phyloP scores from a whole-genome alignment of 495 filamentous ascomycete genomes.

The Trichodelitschia bisporula region DNA sequence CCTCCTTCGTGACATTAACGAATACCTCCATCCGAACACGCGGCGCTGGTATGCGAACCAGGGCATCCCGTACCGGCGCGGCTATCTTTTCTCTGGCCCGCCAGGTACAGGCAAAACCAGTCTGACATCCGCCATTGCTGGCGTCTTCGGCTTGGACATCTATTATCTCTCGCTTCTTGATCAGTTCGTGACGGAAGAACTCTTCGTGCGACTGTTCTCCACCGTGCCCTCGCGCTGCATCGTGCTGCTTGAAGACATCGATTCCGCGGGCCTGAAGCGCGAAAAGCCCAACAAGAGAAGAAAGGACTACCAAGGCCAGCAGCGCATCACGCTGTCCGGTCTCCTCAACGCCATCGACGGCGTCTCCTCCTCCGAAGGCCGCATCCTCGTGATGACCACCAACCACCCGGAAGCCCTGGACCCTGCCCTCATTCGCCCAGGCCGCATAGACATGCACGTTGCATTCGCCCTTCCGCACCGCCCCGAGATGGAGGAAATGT shows the following conservation, averaged over 20 bases:
- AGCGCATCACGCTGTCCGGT: conserved; percentile 43
- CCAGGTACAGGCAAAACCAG: conserved; percentile 19
- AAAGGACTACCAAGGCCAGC: conserved; percentile 7
- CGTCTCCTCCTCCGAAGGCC: conserved; percentile 57
- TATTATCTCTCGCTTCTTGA: conserved; percentile 34
- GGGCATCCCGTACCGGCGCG: conserved; percentile 22
- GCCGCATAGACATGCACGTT: conserved; percentile 50
- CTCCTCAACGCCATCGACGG: conserved; percentile 71
- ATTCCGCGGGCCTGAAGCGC: conserved; percentile 21
- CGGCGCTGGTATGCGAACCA: conserved; percentile 51
- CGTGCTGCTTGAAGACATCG: conserved; percentile 52
- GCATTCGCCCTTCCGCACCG: conserved; percentile 29
- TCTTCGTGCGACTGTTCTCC: conserved; percentile 42
- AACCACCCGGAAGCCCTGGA: conserved; percentile 56
- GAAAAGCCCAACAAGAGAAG: conserved; percentile 5
- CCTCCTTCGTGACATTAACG: conserved; percentile 61
- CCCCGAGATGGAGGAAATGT: conserved; percentile 7
- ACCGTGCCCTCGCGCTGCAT: conserved; percentile 41
- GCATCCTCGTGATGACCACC: conserved; percentile 65
- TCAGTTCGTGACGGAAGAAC: conserved; percentile 41
- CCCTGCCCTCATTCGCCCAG: conserved; percentile 48
- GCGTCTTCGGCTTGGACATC: conserved; percentile 42
- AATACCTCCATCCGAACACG: conserved; percentile 56
- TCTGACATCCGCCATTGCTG: conserved; percentile 35
- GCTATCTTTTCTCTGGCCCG: conserved; percentile 18